Evolutionary conservation across 768 basidiomycete genomes (phyloP), one percentile per base, ranked within the genome.

Genomic region (Cyclocybe cylindracea): DNA sequence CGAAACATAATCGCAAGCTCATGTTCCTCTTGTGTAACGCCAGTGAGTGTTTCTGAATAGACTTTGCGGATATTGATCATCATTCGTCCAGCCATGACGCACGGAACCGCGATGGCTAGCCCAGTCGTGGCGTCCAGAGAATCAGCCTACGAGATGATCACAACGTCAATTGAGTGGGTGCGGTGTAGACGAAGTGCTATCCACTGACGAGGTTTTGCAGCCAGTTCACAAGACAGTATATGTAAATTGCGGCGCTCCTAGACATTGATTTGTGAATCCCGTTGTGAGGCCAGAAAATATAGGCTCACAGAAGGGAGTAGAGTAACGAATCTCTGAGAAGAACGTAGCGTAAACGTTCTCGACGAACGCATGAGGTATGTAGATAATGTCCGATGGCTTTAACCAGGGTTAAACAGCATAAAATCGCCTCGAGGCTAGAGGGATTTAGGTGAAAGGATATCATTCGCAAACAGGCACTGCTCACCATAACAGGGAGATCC

Each of bases 51-150:
- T 24, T 51, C 41, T 31, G 41, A 39, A 36, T 55, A 39, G 18
- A 52, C 49, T 38, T 50, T 55, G 33, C 61, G 50, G 2, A 62
- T 52, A 24, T 54, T 62, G 19, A 62, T 62, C 59, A 62, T 56
- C 51, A 60, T 43, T 13, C 56, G 49, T 42, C 54, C 33, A 11
- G 53, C 48, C 50, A 60, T 50, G 1, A 55, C 50, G 36, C 45
- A 58, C 2, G 61, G 61, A 32, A 57, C n/a, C 10, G 58, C 58
- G 13, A 61, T 44, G 2, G 55, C 53, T 14, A 56, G 38, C 6
- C 47, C 58, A 5, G 58, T 57, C 37, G 53, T 33, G 9, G 49
- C 44, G 38, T 61, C 61, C 10, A 61, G 45, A 7, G 52, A 44
- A n/a, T 49, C 33, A 7, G 55, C 50, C 55, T 56, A 8, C 5